phyloP scores from a whole-genome alignment of 257 asterid genomes.

The Plantago major region DNA sequence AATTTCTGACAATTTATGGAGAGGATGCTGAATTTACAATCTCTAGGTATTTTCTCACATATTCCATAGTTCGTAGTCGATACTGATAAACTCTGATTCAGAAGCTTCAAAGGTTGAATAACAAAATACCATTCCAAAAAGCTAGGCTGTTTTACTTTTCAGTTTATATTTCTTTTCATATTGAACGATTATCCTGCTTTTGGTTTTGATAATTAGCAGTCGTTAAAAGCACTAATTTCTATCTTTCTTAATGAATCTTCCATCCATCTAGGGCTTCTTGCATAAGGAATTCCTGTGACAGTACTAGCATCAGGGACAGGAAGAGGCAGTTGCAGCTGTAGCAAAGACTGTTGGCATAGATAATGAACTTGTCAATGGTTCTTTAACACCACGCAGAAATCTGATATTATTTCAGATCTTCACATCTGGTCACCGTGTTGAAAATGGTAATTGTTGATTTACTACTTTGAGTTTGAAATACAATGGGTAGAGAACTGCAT shows the following conservation, averaged over 20 bases:
- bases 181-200: conserved; percentile 11
- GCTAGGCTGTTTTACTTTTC: no score
- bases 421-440: conserved; percentile 82
- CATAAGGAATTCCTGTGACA: conserved; percentile 72
- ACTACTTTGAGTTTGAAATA: neutral
- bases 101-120: neutral
- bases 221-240: conserved; percentile 2
- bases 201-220: conserved; percentile 11
- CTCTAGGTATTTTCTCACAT: conserved; percentile 42
- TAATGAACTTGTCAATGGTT: conserved; percentile 62
- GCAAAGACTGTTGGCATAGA: conserved; percentile 74
- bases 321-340: conserved; percentile 99
- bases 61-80: neutral
- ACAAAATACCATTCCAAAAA: no score
- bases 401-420: conserved; percentile 60
- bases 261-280: conserved; percentile 75
- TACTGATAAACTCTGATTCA: neutral
- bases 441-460: conserved; percentile 95
- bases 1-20: conserved; percentile 72
- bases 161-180: neutral
- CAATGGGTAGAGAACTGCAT: neutral
- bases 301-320: conserved; percentile 93
- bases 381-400: conserved; percentile 84
- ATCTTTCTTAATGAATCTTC: conserved; percentile 13
- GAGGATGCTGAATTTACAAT: conserved; percentile 76